These are phyloP conservation scores for Globisporangium orthogonon DNA, from an alignment of 352 stramenopile species.

Conservation along the genomic window DNA sequence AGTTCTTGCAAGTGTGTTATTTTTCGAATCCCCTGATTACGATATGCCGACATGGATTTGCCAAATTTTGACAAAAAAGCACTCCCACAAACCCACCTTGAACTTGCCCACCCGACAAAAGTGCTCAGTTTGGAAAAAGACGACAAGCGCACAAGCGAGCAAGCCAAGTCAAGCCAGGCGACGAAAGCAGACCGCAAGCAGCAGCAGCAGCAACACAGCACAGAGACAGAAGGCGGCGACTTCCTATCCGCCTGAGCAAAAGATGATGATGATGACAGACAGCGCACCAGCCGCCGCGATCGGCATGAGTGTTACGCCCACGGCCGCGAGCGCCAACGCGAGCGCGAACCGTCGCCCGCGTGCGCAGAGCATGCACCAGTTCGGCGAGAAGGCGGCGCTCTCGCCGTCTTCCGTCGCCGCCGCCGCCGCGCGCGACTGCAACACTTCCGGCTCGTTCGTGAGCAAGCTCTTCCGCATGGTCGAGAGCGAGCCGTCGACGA, in stretches of 20 bases:
- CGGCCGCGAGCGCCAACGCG: not conserved
- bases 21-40: not conserved
- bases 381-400: conserved; percentile 13
- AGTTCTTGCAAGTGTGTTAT: not conserved
- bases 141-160: conserved; percentile 15
- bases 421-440: conserved; percentile 29
- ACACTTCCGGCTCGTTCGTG: conserved; percentile 73
- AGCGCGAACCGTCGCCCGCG: conserved; percentile 29
- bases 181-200: not conserved
- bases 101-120: conserved; percentile 15
- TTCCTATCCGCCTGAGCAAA: not conserved
- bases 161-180: not conserved
- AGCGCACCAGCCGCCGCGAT: not conserved
- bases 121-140: conserved; percentile 68
- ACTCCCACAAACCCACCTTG: conserved; percentile 14
- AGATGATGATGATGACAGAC: conserved; percentile 15
- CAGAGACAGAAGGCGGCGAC: not conserved
- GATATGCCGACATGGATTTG: not conserved
- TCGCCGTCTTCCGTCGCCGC: not conserved
- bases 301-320: conserved; percentile 9
- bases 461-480: conserved; percentile 86
- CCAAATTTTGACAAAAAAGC: not conserved
- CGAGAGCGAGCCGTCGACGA: conserved; percentile 68
- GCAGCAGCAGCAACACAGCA: not conserved
- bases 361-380: conserved; percentile 49